Conservation (phyloP, 495 filamentous ascomycete genomes). For the Letharia columbiana region DNA sequence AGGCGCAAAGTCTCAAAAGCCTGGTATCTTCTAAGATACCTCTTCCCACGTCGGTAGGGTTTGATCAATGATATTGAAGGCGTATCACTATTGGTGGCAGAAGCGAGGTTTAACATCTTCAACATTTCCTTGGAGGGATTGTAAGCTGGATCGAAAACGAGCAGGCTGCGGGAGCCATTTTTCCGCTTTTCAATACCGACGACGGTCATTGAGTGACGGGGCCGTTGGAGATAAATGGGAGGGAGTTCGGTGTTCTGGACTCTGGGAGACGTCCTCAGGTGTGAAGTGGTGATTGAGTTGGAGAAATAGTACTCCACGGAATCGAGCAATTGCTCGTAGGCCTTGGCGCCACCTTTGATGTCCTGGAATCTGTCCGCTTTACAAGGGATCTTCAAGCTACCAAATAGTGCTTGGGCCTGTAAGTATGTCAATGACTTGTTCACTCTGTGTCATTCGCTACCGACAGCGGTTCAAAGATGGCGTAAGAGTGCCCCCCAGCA, state of each 20-base stretch:
- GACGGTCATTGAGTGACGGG: neutral
- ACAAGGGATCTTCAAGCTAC: neutral
- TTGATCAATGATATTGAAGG: neutral
- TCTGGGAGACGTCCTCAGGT: neutral
- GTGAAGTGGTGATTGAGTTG: neutral
- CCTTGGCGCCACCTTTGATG: neutral
- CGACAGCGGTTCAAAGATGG: neutral
- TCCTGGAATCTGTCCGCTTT: conserved; percentile 1
- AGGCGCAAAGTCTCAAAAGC: neutral
- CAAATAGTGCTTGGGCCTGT: neutral
- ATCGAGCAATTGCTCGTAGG: neutral
- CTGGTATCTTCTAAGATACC: neutral
- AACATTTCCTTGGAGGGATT: neutral
- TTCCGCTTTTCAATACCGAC: neutral
- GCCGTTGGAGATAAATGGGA: conserved; percentile 1
- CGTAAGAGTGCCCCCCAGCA: neutral
- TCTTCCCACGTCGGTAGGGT: conserved; percentile 1
- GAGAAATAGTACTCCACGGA: neutral
- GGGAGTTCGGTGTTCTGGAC: neutral
- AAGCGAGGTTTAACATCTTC: neutral
- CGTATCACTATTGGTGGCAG: neutral
- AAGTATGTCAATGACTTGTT: neutral
- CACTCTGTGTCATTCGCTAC: neutral
- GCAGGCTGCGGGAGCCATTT: neutral
- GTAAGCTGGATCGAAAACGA: neutral